A percentile compares a stretch with the other conserved stretches of the same genome.
Conservation (phyloP, 2,329 filamentous ascomycete species). For the Bisporella sp. region DNA sequence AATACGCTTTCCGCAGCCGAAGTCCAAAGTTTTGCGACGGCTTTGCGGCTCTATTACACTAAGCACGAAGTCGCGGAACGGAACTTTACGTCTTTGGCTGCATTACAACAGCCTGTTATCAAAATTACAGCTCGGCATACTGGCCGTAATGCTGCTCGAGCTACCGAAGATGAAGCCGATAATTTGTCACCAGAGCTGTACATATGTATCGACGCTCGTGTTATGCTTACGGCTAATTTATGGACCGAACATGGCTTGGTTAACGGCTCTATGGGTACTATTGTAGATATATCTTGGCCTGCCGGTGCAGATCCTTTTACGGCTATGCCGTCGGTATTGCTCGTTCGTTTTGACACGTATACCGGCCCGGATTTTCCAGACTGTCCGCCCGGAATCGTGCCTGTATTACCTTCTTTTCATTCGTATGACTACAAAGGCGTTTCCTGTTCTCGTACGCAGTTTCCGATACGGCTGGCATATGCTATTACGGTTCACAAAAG, state of each 20-base stretch:
- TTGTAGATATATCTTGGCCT: neutral
- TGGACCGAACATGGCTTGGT: conserved; percentile 4
- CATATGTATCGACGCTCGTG: conserved; percentile 2
- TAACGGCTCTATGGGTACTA: neutral
- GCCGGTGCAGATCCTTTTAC: too few relatives aligned
- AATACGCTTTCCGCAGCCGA: conserved; percentile 1
- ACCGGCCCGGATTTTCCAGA: too few relatives aligned
- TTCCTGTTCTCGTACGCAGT: too few relatives aligned
- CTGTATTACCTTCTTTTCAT: too few relatives aligned
- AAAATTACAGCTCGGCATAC: neutral
- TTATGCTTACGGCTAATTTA: conserved; percentile 8
- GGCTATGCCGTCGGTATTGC: too few relatives aligned
- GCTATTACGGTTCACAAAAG: too few relatives aligned
- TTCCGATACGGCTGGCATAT: too few relatives aligned
- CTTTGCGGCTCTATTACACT: conserved; percentile 6
- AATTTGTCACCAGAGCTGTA: neutral
- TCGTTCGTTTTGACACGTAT: too few relatives aligned
- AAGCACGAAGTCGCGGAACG: conserved; percentile 1
- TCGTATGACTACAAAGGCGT: too few relatives aligned
- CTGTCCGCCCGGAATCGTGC: too few relatives aligned
- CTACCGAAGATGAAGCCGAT: conserved; percentile 5
- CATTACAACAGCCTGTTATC: conserved; percentile 2
- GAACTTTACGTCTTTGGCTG: neutral
- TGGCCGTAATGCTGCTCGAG: conserved; percentile 1
- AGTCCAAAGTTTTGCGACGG: conserved; percentile 1